phyloP scores from a whole-genome alignment of 1,139 yeast genomes.

The Scheffersomyces insectosa region DNA sequence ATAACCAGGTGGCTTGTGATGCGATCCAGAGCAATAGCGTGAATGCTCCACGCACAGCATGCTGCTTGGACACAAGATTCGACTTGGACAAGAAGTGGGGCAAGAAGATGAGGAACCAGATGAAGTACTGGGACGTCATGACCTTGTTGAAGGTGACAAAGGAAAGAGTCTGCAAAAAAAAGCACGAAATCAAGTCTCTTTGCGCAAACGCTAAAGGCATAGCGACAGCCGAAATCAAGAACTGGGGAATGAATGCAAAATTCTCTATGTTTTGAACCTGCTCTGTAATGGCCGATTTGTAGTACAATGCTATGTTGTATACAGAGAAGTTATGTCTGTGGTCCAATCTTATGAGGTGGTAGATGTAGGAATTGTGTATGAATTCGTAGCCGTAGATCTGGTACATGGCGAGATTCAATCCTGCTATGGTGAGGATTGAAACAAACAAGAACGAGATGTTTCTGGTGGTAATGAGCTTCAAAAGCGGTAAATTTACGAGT shows the following conservation, averaged over 20 bases:
- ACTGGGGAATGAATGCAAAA: conserved; percentile 82
- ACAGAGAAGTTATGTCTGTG: conserved; percentile 94
- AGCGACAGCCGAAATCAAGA: conserved; percentile 56
- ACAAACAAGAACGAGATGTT: conserved; percentile 49
- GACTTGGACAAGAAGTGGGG: conserved; percentile 68
- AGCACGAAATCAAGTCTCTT: conserved; percentile 56
- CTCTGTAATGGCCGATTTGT: conserved; percentile 45
- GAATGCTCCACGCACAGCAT: conserved; percentile 31
- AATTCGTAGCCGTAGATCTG: conserved; percentile 70
- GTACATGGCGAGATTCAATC: conserved; percentile 62
- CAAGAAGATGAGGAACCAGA: conserved; percentile 85
- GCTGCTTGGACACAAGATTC: conserved; percentile 23
- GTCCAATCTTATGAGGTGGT: conserved; percentile 81
- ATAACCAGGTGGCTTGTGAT: conserved; percentile 79
- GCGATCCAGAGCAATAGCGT: conserved; percentile 60
- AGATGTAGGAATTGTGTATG: conserved; percentile 75
- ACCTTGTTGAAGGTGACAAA: conserved; percentile 93
- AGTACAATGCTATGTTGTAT: conserved; percentile 76
- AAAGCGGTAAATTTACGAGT: conserved; percentile 26
- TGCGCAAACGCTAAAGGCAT: conserved; percentile 62
- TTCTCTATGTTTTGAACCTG: conserved; percentile 30
- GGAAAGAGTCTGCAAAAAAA: conserved; percentile 86
- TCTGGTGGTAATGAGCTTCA: conserved; percentile 41
- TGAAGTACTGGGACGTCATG: conserved; percentile 89
- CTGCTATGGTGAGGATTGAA: conserved; percentile 42